These are phyloP conservation scores for Trichophyton benhamiae DNA, from an alignment of 2,329 filamentous ascomycete species.

Conservation along the genomic window DNA sequence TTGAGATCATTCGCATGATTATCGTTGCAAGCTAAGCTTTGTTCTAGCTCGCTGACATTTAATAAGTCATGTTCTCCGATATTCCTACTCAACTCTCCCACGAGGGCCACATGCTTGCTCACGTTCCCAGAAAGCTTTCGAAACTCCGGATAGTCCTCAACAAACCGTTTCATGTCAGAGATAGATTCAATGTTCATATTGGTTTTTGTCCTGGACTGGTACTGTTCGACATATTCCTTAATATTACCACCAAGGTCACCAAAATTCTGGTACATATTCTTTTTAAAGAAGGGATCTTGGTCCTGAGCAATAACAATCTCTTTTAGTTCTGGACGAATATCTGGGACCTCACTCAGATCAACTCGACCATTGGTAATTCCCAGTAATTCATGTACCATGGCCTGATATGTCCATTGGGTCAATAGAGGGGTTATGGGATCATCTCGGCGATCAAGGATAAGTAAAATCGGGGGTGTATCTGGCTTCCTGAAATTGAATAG, in stretches of 20 bases:
- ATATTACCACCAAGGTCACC: constrained; percentile 90
- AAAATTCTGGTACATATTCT: constrained; percentile 98
- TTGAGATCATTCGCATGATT: constrained; percentile 88
- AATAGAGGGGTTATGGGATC: constrained; percentile 89
- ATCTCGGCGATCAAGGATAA: constrained; percentile 82
- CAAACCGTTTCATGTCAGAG: constrained; percentile 96
- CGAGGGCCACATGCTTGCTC: constrained; percentile 93
- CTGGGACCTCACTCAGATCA: constrained; percentile 69
- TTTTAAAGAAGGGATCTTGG: constrained; percentile 97
- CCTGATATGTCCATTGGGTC: constrained; percentile 98
- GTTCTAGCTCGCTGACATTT: constrained; percentile 95
- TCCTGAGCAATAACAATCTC: constrained; percentile 94
- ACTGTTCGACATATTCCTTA: constrained; percentile 98
- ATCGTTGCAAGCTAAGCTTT: constrained; percentile 92
- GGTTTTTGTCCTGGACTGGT: constrained; percentile 93
- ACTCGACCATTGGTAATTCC: constrained; percentile 94
- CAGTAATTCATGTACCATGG: constrained; percentile 96
- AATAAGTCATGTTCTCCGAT: constrained; percentile 76
- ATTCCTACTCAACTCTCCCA: constrained; percentile 80
- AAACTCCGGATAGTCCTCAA: constrained; percentile 97
- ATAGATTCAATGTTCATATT: constrained; percentile 95
- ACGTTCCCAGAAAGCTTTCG: constrained; percentile 94
- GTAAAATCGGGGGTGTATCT: constrained; percentile 83
- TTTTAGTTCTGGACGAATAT: constrained; percentile 72
- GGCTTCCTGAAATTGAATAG: constrained; percentile 92